These are phyloP conservation scores for Mimosa pudica DNA, from an alignment of 306 rosid species.

Conservation along the genomic window DNA sequence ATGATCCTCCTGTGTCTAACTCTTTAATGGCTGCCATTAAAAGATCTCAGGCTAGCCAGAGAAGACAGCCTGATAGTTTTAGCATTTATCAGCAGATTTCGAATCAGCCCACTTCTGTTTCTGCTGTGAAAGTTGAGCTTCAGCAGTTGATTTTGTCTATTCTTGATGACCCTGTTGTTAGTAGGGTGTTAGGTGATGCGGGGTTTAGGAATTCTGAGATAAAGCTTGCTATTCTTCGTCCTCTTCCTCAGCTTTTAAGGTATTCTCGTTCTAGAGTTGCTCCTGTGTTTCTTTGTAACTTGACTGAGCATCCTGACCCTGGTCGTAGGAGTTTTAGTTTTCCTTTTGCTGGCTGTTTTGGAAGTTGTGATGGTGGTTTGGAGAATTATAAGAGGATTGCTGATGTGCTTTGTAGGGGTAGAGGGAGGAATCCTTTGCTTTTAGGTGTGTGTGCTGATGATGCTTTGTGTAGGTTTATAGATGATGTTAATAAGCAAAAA, in stretches of 20 bases:
- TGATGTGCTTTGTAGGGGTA: slow-evolving; percentile 48
- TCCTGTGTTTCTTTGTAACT: slow-evolving; percentile 60
- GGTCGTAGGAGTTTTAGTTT: slow-evolving; percentile 40
- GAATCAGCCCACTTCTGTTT: slow-evolving; percentile 44
- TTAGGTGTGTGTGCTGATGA: slow-evolving; percentile 73
- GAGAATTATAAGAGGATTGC: slow-evolving; percentile 59
- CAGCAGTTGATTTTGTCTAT: slow-evolving; percentile 62
- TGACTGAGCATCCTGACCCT: slow-evolving; percentile 41
- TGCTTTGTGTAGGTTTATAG: slow-evolving; percentile 53
- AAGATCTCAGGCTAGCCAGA: slow-evolving; percentile 71
- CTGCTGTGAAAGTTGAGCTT: slow-evolving; percentile 63
- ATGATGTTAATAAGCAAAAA: slow-evolving; percentile 46
- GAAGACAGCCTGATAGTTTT: slow-evolving; percentile 72
- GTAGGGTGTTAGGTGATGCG: slow-evolving; percentile 66
- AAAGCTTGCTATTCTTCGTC: slow-evolving; percentile 58
- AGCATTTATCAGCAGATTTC: slow-evolving; percentile 64
- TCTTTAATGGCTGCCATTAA: slow-evolving; percentile 78
- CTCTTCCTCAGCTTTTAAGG: slow-evolving; percentile 55
- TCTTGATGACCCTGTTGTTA: slow-evolving; percentile 78
- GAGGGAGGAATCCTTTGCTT: slow-evolving; percentile 74
- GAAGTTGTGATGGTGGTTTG: slow-evolving; percentile 36
- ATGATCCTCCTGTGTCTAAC: slow-evolving; percentile 91
- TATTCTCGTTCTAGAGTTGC: slow-evolving; percentile 56
- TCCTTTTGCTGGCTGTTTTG: slow-evolving; percentile 38
- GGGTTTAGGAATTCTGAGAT: slow-evolving; percentile 73